These are phyloP conservation scores for Raffaelea albimanens DNA, from an alignment of 2,329 filamentous ascomycete species.

Conservation along the genomic window DNA sequence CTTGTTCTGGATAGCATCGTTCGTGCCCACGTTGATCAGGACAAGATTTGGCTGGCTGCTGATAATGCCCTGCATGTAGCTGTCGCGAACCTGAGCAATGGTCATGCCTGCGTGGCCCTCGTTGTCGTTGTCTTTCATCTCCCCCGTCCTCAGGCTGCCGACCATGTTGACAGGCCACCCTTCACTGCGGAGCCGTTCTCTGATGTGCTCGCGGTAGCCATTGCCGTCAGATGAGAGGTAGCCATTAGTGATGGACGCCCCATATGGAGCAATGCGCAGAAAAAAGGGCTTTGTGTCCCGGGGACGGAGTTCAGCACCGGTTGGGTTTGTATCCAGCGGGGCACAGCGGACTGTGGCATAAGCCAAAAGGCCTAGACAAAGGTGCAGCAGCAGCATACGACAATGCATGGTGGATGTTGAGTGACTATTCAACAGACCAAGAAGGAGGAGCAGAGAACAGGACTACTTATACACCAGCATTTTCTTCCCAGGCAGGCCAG, in stretches of 20 bases:
- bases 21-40: conserved; percentile 14
- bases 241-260: conserved; percentile 33
- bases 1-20: conserved; percentile 13
- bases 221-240: conserved; percentile 20
- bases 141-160: conserved; percentile 5
- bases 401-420: too few relatives aligned
- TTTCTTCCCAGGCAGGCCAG: too few relatives aligned
- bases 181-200: conserved; percentile 1
- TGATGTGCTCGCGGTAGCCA: conserved; percentile 8
- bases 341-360: background rate
- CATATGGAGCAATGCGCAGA: conserved; percentile 32
- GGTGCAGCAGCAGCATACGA: too few relatives aligned
- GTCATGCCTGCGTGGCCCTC: conserved; percentile 7
- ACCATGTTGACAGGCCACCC: conserved; percentile 7
- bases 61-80: background rate
- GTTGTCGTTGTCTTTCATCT: conserved; percentile 7
- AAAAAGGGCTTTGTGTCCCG: background rate
- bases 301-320: background rate
- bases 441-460: too few relatives aligned
- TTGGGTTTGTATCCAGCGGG: background rate
- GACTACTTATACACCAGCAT: too few relatives aligned
- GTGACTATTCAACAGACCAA: too few relatives aligned
- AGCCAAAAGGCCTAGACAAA: too few relatives aligned
- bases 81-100: conserved; percentile 4
- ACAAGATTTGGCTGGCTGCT: conserved; percentile 13